Evolutionary conservation across 2,329 filamentous ascomycete species (phyloP).

Genomic region (Tothia fuscella): DNA sequence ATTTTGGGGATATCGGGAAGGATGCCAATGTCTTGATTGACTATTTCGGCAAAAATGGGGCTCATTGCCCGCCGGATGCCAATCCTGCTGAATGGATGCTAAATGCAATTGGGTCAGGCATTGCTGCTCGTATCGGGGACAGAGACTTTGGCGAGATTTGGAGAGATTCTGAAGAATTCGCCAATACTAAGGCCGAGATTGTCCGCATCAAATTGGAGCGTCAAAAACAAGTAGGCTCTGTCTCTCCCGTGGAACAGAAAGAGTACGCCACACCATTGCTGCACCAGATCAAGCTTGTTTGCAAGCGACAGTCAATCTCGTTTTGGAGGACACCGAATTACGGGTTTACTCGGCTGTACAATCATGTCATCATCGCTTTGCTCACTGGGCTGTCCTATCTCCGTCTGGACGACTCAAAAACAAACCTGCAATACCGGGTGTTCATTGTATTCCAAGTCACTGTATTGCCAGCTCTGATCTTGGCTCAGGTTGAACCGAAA

Average conservation of each 20-base stretch:
- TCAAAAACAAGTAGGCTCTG: constrained; percentile 32
- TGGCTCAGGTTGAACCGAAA: constrained; percentile 74
- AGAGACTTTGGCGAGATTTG: constrained; percentile 74
- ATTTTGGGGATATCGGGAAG: constrained; percentile 73
- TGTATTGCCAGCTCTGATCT: constrained; percentile 70
- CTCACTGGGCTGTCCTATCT: constrained; percentile 71
- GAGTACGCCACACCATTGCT: constrained; percentile 73
- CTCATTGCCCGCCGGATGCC: constrained; percentile 43
- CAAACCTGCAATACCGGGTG: constrained; percentile 71
- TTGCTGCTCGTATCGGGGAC: constrained; percentile 47
- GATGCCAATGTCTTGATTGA: constrained; percentile 60
- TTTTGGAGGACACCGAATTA: constrained; percentile 87
- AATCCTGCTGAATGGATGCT: constrained; percentile 69
- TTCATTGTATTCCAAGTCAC: constrained; percentile 88
- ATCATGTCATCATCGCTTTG: constrained; percentile 66
- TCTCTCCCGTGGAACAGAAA: constrained; percentile 42
- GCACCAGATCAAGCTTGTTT: constrained; percentile 69
- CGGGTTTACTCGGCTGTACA: constrained; percentile 77
- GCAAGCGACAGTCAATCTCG: constrained; percentile 58
- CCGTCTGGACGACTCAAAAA: constrained; percentile 61
- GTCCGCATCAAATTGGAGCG: constrained; percentile 52
- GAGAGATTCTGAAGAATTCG: constrained; percentile 59
- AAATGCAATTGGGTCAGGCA: constrained; percentile 69
- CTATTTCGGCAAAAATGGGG: constrained; percentile 40
- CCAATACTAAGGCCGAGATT: constrained; percentile 54